A percentile compares a stretch with the other conserved stretches of the same genome.
Conservation (phyloP, 257 asterid genomes). For the Mentha longifolia region DNA sequence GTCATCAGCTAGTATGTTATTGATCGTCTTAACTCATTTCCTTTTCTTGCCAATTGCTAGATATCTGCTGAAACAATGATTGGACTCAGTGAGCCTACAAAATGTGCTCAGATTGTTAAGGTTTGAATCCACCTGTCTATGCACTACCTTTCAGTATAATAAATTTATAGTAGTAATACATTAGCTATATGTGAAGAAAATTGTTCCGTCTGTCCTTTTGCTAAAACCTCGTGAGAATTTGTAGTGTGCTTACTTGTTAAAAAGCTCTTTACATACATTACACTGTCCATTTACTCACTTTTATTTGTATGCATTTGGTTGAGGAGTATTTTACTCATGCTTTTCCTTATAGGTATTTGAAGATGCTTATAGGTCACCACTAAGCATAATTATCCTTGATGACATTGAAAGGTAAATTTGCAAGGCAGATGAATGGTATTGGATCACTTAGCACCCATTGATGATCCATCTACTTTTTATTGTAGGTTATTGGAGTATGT, state of each 20-base stretch:
- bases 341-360: slow-evolving; percentile 76
- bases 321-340: slow-evolving; percentile 34
- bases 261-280: slow-evolving; percentile 7
- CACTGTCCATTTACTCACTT: slow-evolving; percentile 5
- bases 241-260: slow-evolving; percentile 22
- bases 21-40: slow-evolving; percentile 31
- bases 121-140: slow-evolving; percentile 43
- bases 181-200: slow-evolving; percentile 23
- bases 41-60: slow-evolving; percentile 44
- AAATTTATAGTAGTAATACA: no score
- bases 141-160: background rate
- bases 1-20: slow-evolving; percentile 22
- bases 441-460: slow-evolving; percentile 27
- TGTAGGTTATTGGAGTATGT: slow-evolving; percentile 89
- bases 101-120: slow-evolving; percentile 93
- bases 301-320: slow-evolving; percentile 22
- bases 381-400: slow-evolving; percentile 87
- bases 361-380: slow-evolving; percentile 96
- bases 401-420: slow-evolving; percentile 88
- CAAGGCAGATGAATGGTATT: slow-evolving; percentile 31
- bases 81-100: slow-evolving; percentile 95
- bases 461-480: slow-evolving; percentile 31
- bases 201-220: slow-evolving; percentile 4
- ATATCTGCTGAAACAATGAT: slow-evolving; percentile 97
- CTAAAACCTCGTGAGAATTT: slow-evolving; percentile 22